Base-by-base conservation (phyloP, 2,329 filamentous ascomycete species). In the Monosporascus sp. region DNA sequence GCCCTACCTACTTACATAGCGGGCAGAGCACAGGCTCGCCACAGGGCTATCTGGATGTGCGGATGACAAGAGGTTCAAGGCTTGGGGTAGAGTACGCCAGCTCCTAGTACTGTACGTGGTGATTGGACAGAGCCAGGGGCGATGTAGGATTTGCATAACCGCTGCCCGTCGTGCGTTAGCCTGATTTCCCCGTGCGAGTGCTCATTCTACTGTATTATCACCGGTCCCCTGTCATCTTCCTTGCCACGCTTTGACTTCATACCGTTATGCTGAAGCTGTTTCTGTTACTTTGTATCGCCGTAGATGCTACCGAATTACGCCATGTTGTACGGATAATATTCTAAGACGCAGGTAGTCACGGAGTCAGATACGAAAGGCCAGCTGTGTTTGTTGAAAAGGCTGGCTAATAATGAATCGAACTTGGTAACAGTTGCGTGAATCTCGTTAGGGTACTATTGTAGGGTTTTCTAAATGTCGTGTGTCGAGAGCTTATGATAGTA, bases 121-220 rank as follows among this genome's bases (percentile, higher is more conserved):
- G 61, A 65, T 67, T 66, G 65, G 66, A 38, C 55, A 62, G 59
- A 15, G 43, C 15, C 24, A 22, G 43, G 43, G n/a, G 20, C 11
- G 24, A 60, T 63, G 60, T 62, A 57, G 60, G 64, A 65, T 64
- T 63, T 69, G 67, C 66, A 69, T 69, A 69, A 65, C 66, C 67
- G 67, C 65, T 64, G 67, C 64, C 66, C 65, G 66, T 64, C 61
- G 66, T 68, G 67, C 67, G 65, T 68, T 68, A 68, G 66, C 62
- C 59, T 63, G 61, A 61, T 60, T 60, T 67, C 57, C 58, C 56
- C 60, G 67, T 69, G 67, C 65, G 67, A 67, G 65, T 67, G 66
- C 59, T 65, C 57, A 64, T 64, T 61, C 64, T 60, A n/a, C n/a
- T n/a, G n/a, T n/a, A 60, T 62, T 53, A 56, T 54, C 59, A 59